These are phyloP conservation scores for Pyrenochaeta sp. DNA, from an alignment of 2,329 filamentous ascomycete genomes.

Conservation along the genomic window DNA sequence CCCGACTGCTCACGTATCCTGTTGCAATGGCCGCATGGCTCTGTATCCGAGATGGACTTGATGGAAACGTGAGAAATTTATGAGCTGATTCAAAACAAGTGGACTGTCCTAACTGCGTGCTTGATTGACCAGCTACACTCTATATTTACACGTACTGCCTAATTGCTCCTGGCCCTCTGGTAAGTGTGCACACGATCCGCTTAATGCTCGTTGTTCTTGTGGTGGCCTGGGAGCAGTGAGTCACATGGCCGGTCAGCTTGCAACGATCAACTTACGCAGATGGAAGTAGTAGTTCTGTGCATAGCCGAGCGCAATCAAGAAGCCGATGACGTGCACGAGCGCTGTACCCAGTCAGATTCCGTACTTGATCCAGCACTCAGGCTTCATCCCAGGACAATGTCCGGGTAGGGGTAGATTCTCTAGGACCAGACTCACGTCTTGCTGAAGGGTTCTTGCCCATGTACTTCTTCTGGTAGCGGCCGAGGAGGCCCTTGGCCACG, in stretches of 20 bases:
- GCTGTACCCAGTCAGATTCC: conserved; percentile 63
- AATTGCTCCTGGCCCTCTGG: conserved; percentile 9
- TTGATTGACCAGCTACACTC: conserved; percentile 49
- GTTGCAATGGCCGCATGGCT: not conserved
- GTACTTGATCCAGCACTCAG: not conserved
- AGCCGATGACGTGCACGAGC: conserved; percentile 83
- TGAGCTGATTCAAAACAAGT: not conserved
- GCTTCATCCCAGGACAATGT: not conserved
- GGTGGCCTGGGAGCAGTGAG: conserved; percentile 74
- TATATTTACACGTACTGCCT: conserved; percentile 49
- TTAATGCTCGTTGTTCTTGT: conserved; percentile 99
- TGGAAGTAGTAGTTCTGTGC: conserved; percentile 99
- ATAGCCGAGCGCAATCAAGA: conserved; percentile 84
- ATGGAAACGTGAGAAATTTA: not conserved
- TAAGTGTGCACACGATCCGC: conserved; percentile 16
- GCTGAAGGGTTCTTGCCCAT: conserved; percentile 93
- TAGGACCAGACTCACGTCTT: conserved; percentile 73
- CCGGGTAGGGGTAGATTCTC: not conserved
- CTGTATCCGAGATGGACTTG: not conserved
- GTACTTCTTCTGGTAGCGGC: conserved; percentile 85
- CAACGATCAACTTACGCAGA: conserved; percentile 74
- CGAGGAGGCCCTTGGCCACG: conserved; percentile 82
- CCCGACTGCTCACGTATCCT: not conserved
- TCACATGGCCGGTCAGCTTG: conserved; percentile 22
- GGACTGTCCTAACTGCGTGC: conserved; percentile 30